Evolutionary conservation across 192 early-diverging fungal genomes (phyloP), one percentile per base, ranked within the genome.

Genomic region (Linnemannia hyalina): DNA sequence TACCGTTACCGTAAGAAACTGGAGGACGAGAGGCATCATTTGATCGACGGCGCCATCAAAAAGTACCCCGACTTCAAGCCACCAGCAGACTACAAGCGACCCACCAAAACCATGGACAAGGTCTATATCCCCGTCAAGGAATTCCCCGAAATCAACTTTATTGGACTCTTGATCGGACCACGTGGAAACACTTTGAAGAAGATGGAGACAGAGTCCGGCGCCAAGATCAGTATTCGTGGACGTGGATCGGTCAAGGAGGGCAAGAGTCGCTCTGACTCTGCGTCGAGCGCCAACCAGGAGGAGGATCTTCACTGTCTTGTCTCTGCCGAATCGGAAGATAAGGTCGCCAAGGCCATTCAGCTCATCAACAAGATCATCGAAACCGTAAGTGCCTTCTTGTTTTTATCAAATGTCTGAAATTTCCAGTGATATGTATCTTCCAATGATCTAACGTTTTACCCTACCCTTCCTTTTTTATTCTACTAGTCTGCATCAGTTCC

Each of bases 241-340:
- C 92, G 93, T 55, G 98, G 98, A 18, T 98, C 97, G 13, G 96
- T 99, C 72, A 99, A 99, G 89, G 98, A 99, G 81, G 98, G 98
- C 20, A 97, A 93, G 90, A 93, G 91, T 65, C 70, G 90, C 38
- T 83, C 79, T 4, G 92, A 93, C 80, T 88, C 89, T 49, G 88
- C 89, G 9, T 85, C 89, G 0, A 90, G 88, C 65, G 77, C 90
- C 1, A 89, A 92, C 73, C 93, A 92, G 65, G 95, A 97, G 75
- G 95, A 96, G 75, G 95, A 96, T 63, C 83, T 99, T 75, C 98
- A 99, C 87, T 98, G 97, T 88, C 88, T 98, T 41, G 93, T 99
- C 32, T 94, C 94, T 22, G 98, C 95, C 4, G 97, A 98, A 77
- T 88, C 93, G 9, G 97, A 99, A 86, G 95, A 96, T 9, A 97